Percentiles rank a stretch among this genome's conserved stretches.
These are phyloP conservation scores for Pseudogymnoascus sp. DNA, from an alignment of 2,329 filamentous ascomycete species.

Conservation along the genomic window DNA sequence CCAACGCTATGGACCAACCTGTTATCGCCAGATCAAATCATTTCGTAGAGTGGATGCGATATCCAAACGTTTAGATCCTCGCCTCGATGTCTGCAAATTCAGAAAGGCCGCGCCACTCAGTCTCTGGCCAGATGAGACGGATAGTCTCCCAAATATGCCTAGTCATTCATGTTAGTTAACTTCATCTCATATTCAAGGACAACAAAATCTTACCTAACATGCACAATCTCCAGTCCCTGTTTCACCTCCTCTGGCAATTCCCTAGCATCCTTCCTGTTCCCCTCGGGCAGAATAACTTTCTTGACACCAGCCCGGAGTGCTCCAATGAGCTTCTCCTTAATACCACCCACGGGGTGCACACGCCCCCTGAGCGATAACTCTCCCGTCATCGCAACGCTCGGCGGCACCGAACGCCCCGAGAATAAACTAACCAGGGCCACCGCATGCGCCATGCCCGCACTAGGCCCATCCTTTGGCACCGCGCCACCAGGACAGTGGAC, in stretches of 20 bases:
- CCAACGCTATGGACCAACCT: not conserved
- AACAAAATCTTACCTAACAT: conserved; percentile 61
- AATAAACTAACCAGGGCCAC: conserved; percentile 89
- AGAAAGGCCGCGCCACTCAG: conserved; percentile 70
- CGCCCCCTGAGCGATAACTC: conserved; percentile 75
- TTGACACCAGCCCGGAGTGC: conserved; percentile 89
- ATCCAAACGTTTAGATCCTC: conserved; percentile 49
- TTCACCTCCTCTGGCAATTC: conserved; percentile 87
- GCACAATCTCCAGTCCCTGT: conserved; percentile 77
- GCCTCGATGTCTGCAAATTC: conserved; percentile 66
- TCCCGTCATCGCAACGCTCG: conserved; percentile 90
- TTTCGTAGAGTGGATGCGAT: not conserved
- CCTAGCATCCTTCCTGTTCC: conserved; percentile 86
- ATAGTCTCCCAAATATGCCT: conserved; percentile 95
- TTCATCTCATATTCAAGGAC: conserved; percentile 18
- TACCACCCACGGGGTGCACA: conserved; percentile 89
- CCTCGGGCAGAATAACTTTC: conserved; percentile 78
- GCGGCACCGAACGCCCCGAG: conserved; percentile 74
- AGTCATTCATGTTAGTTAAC: conserved; percentile 18
- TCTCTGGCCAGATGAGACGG: conserved; percentile 83
- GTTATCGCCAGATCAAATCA: not conserved
- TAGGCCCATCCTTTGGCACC: conserved; percentile 85
- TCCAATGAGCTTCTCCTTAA: conserved; percentile 98
- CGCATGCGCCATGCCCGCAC: conserved; percentile 87
- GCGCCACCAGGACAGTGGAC: conserved; percentile 93